Conservation (phyloP, 768 basidiomycete genomes). For the Boletus huronensis region DNA sequence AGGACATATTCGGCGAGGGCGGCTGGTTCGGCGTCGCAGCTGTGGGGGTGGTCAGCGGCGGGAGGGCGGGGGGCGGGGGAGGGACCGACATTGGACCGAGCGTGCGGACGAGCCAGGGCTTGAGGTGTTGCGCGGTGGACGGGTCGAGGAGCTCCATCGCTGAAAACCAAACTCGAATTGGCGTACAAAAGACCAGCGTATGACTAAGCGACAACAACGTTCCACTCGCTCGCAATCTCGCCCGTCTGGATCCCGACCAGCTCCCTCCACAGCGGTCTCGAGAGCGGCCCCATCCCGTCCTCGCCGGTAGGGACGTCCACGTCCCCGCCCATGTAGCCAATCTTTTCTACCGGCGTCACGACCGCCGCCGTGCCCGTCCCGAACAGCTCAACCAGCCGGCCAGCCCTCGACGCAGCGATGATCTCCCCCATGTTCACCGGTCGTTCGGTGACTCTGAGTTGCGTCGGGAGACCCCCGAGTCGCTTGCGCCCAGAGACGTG, state of each 20-base stretch:
- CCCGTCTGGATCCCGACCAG: conserved; percentile 72
- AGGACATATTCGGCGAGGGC: conserved; percentile 94
- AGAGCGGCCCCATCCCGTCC: conserved; percentile 74
- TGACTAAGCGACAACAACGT: conserved; percentile 44
- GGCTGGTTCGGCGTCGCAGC: conserved; percentile 94
- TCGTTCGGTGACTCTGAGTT: conserved; percentile 62
- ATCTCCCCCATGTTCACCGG: conserved; percentile 76
- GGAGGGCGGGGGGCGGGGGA: neutral
- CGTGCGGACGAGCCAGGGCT: conserved; percentile 83
- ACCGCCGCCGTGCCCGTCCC: conserved; percentile 55
- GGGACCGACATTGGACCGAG: conserved; percentile 80
- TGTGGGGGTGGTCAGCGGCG: conserved; percentile 29
- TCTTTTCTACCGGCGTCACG: conserved; percentile 47
- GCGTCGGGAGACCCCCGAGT: conserved; percentile 51
- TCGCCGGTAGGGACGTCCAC: conserved; percentile 52
- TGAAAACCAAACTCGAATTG: neutral
- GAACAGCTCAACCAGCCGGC: conserved; percentile 49
- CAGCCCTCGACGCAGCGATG: conserved; percentile 41
- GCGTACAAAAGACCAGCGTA: neutral
- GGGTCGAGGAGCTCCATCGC: conserved; percentile 63
- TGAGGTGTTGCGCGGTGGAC: conserved; percentile 62
- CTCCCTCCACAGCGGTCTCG: conserved; percentile 46
- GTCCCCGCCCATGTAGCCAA: conserved; percentile 57
- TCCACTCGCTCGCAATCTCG: conserved; percentile 75
- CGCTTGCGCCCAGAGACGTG: conserved; percentile 48